A percentile compares a stretch with the other conserved stretches of the same genome.
phyloP scores from a whole-genome alignment of 768 basidiomycete genomes.

The Agrocybe praecox region DNA sequence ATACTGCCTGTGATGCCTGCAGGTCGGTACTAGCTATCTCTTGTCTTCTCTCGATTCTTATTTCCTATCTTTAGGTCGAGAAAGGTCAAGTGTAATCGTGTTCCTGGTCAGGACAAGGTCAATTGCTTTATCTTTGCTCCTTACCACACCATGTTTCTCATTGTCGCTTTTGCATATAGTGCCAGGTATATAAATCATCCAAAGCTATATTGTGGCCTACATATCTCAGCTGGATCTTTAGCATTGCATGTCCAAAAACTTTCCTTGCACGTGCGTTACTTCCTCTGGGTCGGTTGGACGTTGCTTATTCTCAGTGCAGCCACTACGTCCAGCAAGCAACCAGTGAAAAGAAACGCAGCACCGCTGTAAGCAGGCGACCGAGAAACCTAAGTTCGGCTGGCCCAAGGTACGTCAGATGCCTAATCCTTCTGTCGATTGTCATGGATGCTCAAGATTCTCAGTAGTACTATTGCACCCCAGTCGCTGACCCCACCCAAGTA shows the following conservation, averaged over 20 bases:
- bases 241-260: slow-evolving; percentile 88
- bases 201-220: slow-evolving; percentile 6
- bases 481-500: slow-evolving; percentile 40
- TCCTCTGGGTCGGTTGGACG: slow-evolving; percentile 7
- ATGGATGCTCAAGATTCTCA: slow-evolving; percentile 25
- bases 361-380: slow-evolving; percentile 60
- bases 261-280: slow-evolving; percentile 83
- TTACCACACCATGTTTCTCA: not conserved
- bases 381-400: slow-evolving; percentile 56
- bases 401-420: slow-evolving; percentile 42
- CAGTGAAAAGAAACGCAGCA: slow-evolving; percentile 77
- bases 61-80: slow-evolving; percentile 55
- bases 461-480: slow-evolving; percentile 24
- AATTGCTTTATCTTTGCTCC: slow-evolving; percentile 17
- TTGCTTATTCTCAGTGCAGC: slow-evolving; percentile 35
- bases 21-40: slow-evolving; percentile 44
- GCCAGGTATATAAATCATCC: slow-evolving; percentile 54
- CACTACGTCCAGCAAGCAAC: slow-evolving; percentile 85
- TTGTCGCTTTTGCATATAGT: slow-evolving; percentile 37
- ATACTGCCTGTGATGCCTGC: slow-evolving; percentile 93
- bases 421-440: slow-evolving; percentile 3
- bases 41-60: slow-evolving; percentile 1
- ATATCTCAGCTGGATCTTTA: slow-evolving; percentile 30
- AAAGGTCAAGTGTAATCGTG: slow-evolving; percentile 87
- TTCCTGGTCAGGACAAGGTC: slow-evolving; percentile 84